Evolutionary conservation across 2,329 filamentous ascomycete species (phyloP).

Genomic region (Stagonosporopsis chrysanthemi): DNA sequence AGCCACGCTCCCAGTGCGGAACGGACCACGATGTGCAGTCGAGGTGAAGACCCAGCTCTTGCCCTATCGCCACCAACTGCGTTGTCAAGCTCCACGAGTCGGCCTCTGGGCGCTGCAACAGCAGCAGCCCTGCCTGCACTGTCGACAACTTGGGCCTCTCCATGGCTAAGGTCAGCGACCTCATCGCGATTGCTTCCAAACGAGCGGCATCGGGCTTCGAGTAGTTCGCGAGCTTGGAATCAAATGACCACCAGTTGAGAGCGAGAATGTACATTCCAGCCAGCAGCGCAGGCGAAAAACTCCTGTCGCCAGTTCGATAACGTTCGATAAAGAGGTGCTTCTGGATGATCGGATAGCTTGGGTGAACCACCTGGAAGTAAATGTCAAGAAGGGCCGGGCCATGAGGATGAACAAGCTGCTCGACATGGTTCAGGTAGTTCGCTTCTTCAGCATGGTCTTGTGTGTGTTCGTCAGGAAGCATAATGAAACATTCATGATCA

Average conservation of each 20-base stretch:
- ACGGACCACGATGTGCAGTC: slow-evolving; percentile 90
- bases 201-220: slow-evolving; percentile 75
- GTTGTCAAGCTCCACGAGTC: slow-evolving; percentile 86
- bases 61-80: slow-evolving; percentile 83
- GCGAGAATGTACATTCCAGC: slow-evolving; percentile 85
- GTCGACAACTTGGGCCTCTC: slow-evolving; percentile 83
- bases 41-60: slow-evolving; percentile 87
- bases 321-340: slow-evolving; percentile 82
- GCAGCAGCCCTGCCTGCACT: slow-evolving; percentile 76
- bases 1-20: slow-evolving; percentile 82
- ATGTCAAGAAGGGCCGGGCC: slow-evolving; percentile 79
- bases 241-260: slow-evolving; percentile 86
- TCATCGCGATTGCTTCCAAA: slow-evolving; percentile 76
- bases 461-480: slow-evolving; percentile 77
- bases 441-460: slow-evolving; percentile 74
- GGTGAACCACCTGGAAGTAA: slow-evolving; percentile 83
- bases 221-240: slow-evolving; percentile 68
- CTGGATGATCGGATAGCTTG: slow-evolving; percentile 82
- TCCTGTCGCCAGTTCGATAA: slow-evolving; percentile 74
- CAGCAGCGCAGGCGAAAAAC: slow-evolving; percentile 78
- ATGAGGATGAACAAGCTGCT: slow-evolving; percentile 77
- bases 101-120: slow-evolving; percentile 77
- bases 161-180: slow-evolving; percentile 77
- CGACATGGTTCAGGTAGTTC: slow-evolving; percentile 74
- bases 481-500: slow-evolving; percentile 79